Base-by-base conservation (phyloP, 2,329 filamentous ascomycete genomes). In the Sclerotinia subarctica region DNA sequence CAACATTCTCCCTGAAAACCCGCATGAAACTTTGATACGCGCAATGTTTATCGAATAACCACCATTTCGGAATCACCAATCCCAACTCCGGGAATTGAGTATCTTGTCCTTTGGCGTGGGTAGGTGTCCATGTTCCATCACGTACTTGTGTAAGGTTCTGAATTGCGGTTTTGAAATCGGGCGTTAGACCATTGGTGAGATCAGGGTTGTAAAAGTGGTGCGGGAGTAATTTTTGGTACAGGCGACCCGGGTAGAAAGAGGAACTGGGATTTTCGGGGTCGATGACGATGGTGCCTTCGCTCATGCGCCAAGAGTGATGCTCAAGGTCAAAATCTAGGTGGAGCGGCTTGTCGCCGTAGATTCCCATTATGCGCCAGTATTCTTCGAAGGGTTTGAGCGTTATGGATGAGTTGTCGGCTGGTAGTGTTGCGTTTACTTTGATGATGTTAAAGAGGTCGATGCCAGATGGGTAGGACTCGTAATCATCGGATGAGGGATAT, bases 321-420 rank as follows among this genome's bases (percentile, higher is more conserved):
- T 35, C 11, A 15, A 66, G 53, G 17, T 66, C 64, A 10, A 59
- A 66, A 49, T 66, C 64, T 11, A 59, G 26, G 11, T 44, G 38
- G 7, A 66, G 7, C 6, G 52, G 17, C 29, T 54, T n/a, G 1
- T 35, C 29, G 1, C 29, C 44, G 8, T 38, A 62, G 15, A 49
- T 62, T 4, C 58, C 58, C 29, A 49, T 49, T 21, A 62, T 49
- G 7, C 44, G 29, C 44, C 58, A 62, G 29, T 35, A 35, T 24
- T 49, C 19, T 2, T 49, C 29, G 13, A 62, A 62, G 46, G 44
- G 29, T 11, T 49, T 19, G 21, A 7, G 29, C 3, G 2, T 49
- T 5, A 13, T 24, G 19, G 6, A 24, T n/a, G 2, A 47, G 17
- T 6, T 24, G 32, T 10, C 10, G 11, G 7, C 0, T 53, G n/a